Percentiles rank a stretch among this genome's conserved stretches.
Evolutionary conservation across 345 rosid species (phyloP).

Genomic region (Salix brachista): DNA sequence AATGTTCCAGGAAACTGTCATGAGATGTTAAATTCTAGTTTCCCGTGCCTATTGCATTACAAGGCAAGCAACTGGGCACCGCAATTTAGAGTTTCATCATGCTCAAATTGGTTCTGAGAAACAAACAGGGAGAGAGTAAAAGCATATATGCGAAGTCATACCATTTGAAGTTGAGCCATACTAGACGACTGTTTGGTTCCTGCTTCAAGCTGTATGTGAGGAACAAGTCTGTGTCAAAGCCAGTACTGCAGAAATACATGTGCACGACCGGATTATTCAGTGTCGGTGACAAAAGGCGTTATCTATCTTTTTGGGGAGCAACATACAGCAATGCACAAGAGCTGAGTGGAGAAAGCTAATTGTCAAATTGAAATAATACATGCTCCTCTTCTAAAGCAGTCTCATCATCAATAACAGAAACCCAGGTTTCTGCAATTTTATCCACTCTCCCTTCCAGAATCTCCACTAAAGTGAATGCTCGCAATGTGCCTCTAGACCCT

Average conservation of each 20-base stretch:
- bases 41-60: too few species aligned
- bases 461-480: conserved; percentile 71
- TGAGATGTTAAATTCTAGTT: too few species aligned
- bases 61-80: too few species aligned
- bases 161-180: background rate
- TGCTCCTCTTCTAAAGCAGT: conserved; percentile 50
- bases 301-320: background rate
- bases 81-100: background rate
- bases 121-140: too few species aligned
- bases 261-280: background rate
- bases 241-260: background rate
- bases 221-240: background rate
- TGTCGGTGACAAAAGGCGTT: background rate
- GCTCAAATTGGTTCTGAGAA: background rate
- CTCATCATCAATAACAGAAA: conserved; percentile 44
- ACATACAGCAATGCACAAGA: background rate
- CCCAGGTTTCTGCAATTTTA: conserved; percentile 71
- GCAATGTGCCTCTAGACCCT: conserved; percentile 37
- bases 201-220: background rate
- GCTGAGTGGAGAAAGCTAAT: background rate
- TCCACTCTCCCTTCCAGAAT: conserved; percentile 50
- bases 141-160: too few species aligned
- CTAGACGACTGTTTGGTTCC: too few species aligned
- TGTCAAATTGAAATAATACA: conserved; percentile 29
- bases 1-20: background rate